Conservation (phyloP, 768 basidiomycete genomes). For the Hericium erinaceus region DNA sequence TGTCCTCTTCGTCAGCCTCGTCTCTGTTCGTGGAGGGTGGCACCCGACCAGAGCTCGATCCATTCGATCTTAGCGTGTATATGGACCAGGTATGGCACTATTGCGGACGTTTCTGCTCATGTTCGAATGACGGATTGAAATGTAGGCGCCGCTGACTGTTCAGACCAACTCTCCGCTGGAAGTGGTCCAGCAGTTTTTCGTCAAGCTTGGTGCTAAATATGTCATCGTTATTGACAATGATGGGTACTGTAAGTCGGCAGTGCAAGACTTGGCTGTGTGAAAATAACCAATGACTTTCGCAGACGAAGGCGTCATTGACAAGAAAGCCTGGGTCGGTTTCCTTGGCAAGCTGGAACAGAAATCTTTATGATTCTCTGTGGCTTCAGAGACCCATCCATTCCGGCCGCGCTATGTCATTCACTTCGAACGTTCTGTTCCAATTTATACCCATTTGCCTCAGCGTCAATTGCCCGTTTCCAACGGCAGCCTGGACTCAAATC, state of each 20-base stretch:
- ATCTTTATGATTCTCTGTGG: background rate
- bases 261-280: background rate
- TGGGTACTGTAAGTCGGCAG: slow-evolving; percentile 57
- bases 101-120: background rate
- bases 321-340: slow-evolving; percentile 91
- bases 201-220: slow-evolving; percentile 88
- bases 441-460: too few species aligned
- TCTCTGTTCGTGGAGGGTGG: slow-evolving; percentile 40
- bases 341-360: slow-evolving; percentile 60
- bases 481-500: too few species aligned
- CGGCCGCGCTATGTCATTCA: too few species aligned
- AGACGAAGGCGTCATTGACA: slow-evolving; percentile 90
- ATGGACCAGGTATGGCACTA: slow-evolving; percentile 65
- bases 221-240: slow-evolving; percentile 77
- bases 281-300: background rate
- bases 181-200: slow-evolving; percentile 88
- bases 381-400: too few species aligned
- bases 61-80: slow-evolving; percentile 77
- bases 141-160: slow-evolving; percentile 79
- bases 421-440: too few species aligned
- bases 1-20: slow-evolving; percentile 49
- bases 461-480: too few species aligned
- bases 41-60: slow-evolving; percentile 31
- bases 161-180: slow-evolving; percentile 82
- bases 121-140: background rate